Evolutionary conservation across 2,329 filamentous ascomycete genomes (phyloP), one percentile per base, ranked within the genome.

Genomic region (Talaromyces sp.): DNA sequence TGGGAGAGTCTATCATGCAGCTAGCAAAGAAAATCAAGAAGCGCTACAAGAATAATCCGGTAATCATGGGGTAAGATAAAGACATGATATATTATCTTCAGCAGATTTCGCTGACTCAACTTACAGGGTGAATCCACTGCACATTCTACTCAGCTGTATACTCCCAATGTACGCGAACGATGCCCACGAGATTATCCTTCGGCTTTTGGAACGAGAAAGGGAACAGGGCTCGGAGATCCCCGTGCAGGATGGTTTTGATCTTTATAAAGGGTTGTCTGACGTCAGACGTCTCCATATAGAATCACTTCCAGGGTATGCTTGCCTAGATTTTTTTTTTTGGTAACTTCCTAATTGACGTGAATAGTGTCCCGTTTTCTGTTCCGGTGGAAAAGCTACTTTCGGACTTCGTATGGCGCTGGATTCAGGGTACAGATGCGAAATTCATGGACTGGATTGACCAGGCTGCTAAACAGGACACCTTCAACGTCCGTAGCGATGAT

Each of bases 331-430:
- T 64, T 52, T 60, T 8, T 22, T 13, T 11, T 37, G 13, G 13
- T 9, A 22, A 50, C 24, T 35, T 59, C 3, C 50, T 47, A n/a
- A 45, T 69, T 73, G 63, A 59, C 56, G 9, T 19, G 19, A 65
- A 37, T 31, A 75, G 75, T 9, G 82, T 87, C 66, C 86, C 87
- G 1, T 99, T 98, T 75, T 89, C 89, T 4, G 97, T 98, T 75
- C 88, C 93, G 69, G 86, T 99, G 50, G 95, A 99, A 77, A 87
- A 89, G 49, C 81, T 96, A 16, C 83, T 99, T 19, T 90, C 93
- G 67, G 90, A 91, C 41, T 99, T 98, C 76, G 95, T 98, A 6
- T 98, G 93, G 93, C 88, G 92, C 66, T 99, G 93, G 93, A 92
- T 99, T 68, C 85, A 86, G 62, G 86, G 88, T 68, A 93, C 92